Conservation (phyloP, 805 yeast species). For the Ogataea zsoltii region DNA sequence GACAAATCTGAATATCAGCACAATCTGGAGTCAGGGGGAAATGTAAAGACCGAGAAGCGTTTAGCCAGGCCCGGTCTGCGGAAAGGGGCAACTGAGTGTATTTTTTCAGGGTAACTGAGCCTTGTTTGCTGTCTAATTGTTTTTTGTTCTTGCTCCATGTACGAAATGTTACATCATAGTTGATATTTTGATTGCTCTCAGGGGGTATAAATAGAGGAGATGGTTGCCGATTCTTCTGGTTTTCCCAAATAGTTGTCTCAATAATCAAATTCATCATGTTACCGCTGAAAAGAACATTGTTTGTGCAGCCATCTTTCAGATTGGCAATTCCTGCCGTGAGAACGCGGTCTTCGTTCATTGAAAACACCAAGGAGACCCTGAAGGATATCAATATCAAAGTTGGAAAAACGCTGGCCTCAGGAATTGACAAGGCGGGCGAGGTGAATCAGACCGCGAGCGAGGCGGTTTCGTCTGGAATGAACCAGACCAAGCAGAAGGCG, state of each 20-base stretch:
- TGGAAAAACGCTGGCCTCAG: slow-evolving; percentile 43
- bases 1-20: background rate
- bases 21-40: too few relatives aligned
- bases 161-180: background rate
- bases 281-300: background rate
- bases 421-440: slow-evolving; percentile 40
- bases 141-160: too few relatives aligned
- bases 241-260: too few relatives aligned
- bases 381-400: slow-evolving; percentile 31
- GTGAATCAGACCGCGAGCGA: slow-evolving; percentile 22
- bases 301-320: slow-evolving; percentile 1
- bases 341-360: slow-evolving; percentile 11
- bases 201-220: background rate
- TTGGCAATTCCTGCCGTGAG: background rate
- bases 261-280: too few relatives aligned
- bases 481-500: slow-evolving; percentile 35
- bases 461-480: slow-evolving; percentile 41
- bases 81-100: background rate
- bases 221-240: too few relatives aligned
- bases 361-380: slow-evolving; percentile 27
- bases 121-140: background rate
- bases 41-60: too few relatives aligned
- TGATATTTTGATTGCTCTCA: background rate
- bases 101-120: background rate
- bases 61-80: too few relatives aligned